Conservation (phyloP, 768 basidiomycete genomes). For the Boletus tomentosulus region DNA sequence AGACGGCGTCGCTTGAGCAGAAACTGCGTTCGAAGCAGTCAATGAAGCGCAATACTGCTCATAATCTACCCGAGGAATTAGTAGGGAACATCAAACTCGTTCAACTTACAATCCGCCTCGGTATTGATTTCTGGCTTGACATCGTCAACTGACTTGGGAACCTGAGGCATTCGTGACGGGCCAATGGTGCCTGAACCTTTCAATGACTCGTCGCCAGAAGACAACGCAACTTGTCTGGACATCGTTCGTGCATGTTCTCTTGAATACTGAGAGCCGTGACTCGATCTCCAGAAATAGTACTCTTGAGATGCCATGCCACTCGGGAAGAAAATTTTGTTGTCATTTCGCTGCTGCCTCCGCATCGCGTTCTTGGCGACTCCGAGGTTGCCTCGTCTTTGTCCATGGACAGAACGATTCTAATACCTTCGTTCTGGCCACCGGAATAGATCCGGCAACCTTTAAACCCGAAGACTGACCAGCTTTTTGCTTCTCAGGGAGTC, state of each 20-base stretch:
- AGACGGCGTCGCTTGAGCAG: slow-evolving; percentile 60
- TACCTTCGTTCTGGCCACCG: slow-evolving; percentile 61
- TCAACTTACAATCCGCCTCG: slow-evolving; percentile 60
- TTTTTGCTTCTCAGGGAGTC: slow-evolving; percentile 46
- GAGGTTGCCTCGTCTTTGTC: slow-evolving; percentile 87
- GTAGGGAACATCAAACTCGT: not conserved
- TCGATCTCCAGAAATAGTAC: slow-evolving; percentile 85
- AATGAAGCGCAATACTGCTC: slow-evolving; percentile 81
- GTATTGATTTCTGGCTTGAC: slow-evolving; percentile 49
- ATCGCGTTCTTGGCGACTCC: slow-evolving; percentile 65
- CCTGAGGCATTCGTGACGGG: slow-evolving; percentile 27
- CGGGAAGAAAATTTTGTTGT: slow-evolving; percentile 86
- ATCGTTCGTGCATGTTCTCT: slow-evolving; percentile 59
- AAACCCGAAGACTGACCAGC: slow-evolving; percentile 50
- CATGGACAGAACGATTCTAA: slow-evolving; percentile 83
- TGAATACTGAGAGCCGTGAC: slow-evolving; percentile 81
- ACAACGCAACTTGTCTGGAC: slow-evolving; percentile 29
- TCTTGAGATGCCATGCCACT: slow-evolving; percentile 83
- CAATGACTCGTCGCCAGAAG: slow-evolving; percentile 69
- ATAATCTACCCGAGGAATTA: slow-evolving; percentile 47
- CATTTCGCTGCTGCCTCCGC: slow-evolving; percentile 80
- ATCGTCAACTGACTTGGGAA: slow-evolving; percentile 27
- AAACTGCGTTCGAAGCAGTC: slow-evolving; percentile 57
- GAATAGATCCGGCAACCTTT: slow-evolving; percentile 69
- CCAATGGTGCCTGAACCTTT: slow-evolving; percentile 62